Base-by-base conservation (phyloP, 768 basidiomycete genomes). In the Omphalotus guepiniiformis region DNA sequence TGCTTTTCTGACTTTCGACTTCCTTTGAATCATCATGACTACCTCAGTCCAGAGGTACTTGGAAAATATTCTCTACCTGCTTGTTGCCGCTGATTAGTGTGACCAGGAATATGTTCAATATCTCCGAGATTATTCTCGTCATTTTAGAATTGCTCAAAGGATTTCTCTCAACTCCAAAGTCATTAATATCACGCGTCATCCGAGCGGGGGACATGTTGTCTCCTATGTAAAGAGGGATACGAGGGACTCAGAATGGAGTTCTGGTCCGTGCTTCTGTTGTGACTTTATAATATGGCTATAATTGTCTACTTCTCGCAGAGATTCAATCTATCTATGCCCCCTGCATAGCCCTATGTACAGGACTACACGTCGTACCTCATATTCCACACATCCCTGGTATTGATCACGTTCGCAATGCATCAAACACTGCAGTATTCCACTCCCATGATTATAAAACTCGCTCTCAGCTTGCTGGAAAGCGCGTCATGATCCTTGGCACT, bases 1-100 rank as follows among this genome's bases (percentile, higher is more conserved):
- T 69, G 70, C 48, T 82, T 81, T 61, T 76, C 75, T 25, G 80
- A 82, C 59, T 81, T 78, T 59, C 74, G 80, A 11, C 59, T 78
- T 23, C 73, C 78, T 9, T 50, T 68, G 9, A 59, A 62, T 12
- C 72, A 76, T 47, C 57, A 64, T 11, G 78, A 80, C 56, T 77
- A 80, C 53, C 56, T 77, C 19, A 71, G 71, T 2, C 54, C 78
- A 5, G 63, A 68, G 53, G 72, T 71, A 45, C 11, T 43, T 29
- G 3, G n/a, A n/a, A 35, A 16, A 3, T n/a, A 30, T 21, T 4
- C 37, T 38, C 37, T 5, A 4, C 19, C 9, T n/a, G 23, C 32
- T 40, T 39, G 34, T 13, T 50, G 16, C 19, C 16, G 40, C 44
- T 19, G 29, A 41, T 26, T 16, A 21, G 22, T 25, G 18, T n/a